Conservation (phyloP, 2,329 filamentous ascomycete species). For the Rhynchosporium graminicola region DNA sequence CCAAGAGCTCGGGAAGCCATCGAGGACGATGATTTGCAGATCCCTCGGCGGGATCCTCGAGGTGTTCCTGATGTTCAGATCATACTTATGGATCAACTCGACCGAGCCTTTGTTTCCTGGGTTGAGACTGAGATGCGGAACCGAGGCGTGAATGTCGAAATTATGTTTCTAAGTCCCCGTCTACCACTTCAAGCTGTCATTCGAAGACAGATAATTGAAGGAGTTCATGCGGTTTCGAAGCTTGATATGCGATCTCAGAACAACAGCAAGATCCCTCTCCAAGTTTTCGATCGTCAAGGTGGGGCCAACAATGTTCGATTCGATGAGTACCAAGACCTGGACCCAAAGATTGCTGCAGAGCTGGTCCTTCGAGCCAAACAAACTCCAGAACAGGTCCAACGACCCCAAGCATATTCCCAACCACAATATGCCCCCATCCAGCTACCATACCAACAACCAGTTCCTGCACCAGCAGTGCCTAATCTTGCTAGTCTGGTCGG, state of each 20-base stretch:
- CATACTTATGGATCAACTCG: slow-evolving; percentile 75
- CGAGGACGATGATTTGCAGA: slow-evolving; percentile 63
- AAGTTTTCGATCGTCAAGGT: slow-evolving; percentile 79
- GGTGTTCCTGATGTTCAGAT: slow-evolving; percentile 90
- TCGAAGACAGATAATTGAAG: slow-evolving; percentile 81
- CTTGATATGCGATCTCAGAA: slow-evolving; percentile 70
- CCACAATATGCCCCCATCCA: slow-evolving; percentile 26
- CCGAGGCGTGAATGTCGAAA: slow-evolving; percentile 72
- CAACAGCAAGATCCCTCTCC: slow-evolving; percentile 73
- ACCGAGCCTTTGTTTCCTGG: slow-evolving; percentile 78
- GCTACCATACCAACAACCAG: slow-evolving; percentile 41
- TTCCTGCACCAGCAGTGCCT: slow-evolving; percentile 42
- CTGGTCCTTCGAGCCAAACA: slow-evolving; percentile 74
- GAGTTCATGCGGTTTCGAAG: slow-evolving; percentile 81
- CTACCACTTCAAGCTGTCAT: slow-evolving; percentile 79
- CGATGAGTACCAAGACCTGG: slow-evolving; percentile 83
- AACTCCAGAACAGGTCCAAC: slow-evolving; percentile 34
- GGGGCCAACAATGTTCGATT: slow-evolving; percentile 77
- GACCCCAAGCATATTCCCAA: slow-evolving; percentile 42
- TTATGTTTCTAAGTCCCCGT: slow-evolving; percentile 76
- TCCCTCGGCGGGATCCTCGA: slow-evolving; percentile 70
- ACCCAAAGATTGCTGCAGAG: slow-evolving; percentile 76
- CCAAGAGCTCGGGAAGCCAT: slow-evolving; percentile 62
- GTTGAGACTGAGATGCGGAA: slow-evolving; percentile 75
- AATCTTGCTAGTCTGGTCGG: slow-evolving; percentile 67